A percentile compares a stretch with the other conserved stretches of the same genome.
phyloP scores from a whole-genome alignment of 2,329 filamentous ascomycete genomes.

The Capronia coronata region DNA sequence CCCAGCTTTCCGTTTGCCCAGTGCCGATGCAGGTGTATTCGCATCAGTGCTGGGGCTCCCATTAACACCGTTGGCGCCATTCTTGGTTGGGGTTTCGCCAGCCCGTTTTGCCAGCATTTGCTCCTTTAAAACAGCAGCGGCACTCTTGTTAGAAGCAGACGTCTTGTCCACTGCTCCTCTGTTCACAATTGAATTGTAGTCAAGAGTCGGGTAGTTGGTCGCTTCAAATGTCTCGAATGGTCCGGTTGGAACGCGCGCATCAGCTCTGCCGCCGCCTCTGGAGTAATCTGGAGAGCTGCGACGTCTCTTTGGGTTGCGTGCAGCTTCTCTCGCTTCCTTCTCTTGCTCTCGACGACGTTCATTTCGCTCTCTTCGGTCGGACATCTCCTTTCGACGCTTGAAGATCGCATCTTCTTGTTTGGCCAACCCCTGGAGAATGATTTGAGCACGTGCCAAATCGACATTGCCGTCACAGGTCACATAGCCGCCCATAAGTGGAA shows the following conservation, averaged over 20 bases:
- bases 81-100: slow-evolving; percentile 24
- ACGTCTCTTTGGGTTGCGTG: slow-evolving; percentile 38
- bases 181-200: slow-evolving; percentile 84
- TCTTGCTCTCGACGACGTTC: slow-evolving; percentile 72
- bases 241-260: slow-evolving; percentile 36
- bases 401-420: slow-evolving; percentile 95
- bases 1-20: slow-evolving; percentile 72
- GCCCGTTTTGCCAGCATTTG: slow-evolving; percentile 53
- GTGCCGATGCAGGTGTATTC: slow-evolving; percentile 43
- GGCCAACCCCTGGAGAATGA: slow-evolving; percentile 79
- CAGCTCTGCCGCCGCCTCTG: slow-evolving; percentile 25
- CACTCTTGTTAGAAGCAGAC: slow-evolving; percentile 85
- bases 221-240: slow-evolving; percentile 33
- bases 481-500: slow-evolving; percentile 88
- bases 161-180: slow-evolving; percentile 59
- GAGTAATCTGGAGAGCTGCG: slow-evolving; percentile 43
- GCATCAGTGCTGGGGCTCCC: neutral
- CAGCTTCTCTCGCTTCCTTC: slow-evolving; percentile 48
- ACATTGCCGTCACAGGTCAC: slow-evolving; percentile 92
- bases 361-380: slow-evolving; percentile 74
- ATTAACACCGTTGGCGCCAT: neutral
- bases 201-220: slow-evolving; percentile 47
- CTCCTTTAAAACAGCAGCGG: slow-evolving; percentile 79
- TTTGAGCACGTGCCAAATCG: slow-evolving; percentile 76
- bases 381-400: slow-evolving; percentile 73